phyloP scores from a whole-genome alignment of 1,139 yeast species.

The Pichia sp. region DNA sequence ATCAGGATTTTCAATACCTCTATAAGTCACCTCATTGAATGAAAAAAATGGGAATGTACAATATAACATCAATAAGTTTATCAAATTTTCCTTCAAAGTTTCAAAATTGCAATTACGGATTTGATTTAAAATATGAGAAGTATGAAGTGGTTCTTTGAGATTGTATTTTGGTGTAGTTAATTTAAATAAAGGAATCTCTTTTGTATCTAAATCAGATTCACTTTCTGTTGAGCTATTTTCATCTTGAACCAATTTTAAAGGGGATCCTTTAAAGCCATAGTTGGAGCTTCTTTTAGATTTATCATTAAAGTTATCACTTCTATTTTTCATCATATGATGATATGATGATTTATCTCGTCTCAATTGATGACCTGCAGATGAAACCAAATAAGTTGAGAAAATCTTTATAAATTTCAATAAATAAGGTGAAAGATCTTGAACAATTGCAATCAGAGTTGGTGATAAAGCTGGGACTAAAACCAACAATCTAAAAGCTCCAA shows the following conservation, averaged over 20 bases:
- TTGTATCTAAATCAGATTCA: not conserved
- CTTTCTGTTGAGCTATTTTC: constrained; percentile 1
- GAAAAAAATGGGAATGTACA: constrained; percentile 17
- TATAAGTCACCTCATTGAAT: not conserved
- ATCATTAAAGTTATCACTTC: not conserved
- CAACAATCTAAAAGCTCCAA: constrained; percentile 34
- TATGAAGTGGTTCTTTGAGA: constrained; percentile 2
- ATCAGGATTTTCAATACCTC: not conserved
- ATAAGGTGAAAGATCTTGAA: constrained; percentile 18
- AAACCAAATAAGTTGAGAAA: constrained; percentile 1
- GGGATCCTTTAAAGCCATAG: not conserved
- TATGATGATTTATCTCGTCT: no score
- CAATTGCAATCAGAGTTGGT: constrained; percentile 13
- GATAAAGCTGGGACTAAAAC: constrained; percentile 19
- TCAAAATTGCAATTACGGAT: not conserved
- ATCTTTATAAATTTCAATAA: constrained; percentile 7
- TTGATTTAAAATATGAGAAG: not conserved
- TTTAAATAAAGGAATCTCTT: not conserved
- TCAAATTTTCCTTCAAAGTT: constrained; percentile 12
- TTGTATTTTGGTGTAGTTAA: not conserved
- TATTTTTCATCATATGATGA: no score
- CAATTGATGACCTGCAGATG: not conserved
- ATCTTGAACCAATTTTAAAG: constrained; percentile 2
- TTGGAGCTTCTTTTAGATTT: no score
- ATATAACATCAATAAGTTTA: constrained; percentile 20